phyloP scores from a whole-genome alignment of 164 flowering plant species.

The Houttuynia cordata region DNA sequence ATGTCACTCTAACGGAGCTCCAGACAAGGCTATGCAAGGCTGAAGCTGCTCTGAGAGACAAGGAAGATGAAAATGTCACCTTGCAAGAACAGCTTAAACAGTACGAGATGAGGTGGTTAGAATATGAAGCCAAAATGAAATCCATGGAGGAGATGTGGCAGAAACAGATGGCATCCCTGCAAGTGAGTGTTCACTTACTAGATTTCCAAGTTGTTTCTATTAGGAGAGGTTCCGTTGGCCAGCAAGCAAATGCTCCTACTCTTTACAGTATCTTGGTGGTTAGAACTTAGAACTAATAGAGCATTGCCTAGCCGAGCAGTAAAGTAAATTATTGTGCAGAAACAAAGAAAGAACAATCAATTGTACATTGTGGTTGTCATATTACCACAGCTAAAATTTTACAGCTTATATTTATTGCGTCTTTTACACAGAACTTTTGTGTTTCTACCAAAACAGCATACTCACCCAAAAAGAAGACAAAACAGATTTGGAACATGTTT shows the following conservation, averaged over 20 bases:
- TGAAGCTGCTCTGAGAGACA: slow-evolving; percentile 47
- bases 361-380: too few relatives aligned
- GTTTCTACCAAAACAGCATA: too few relatives aligned
- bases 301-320: too few relatives aligned
- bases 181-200: slow-evolving; percentile 31
- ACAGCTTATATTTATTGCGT: too few relatives aligned
- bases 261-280: too few relatives aligned
- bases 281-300: too few relatives aligned
- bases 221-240: not conserved
- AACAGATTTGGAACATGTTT: too few relatives aligned
- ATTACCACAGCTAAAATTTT: too few relatives aligned
- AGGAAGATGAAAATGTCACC: slow-evolving; percentile 68
- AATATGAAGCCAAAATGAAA: slow-evolving; percentile 72
- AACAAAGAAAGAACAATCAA: too few relatives aligned
- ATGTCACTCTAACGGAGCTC: slow-evolving; percentile 31
- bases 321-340: too few relatives aligned
- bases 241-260: not conserved
- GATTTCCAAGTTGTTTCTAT: not conserved
- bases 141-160: slow-evolving; percentile 83
- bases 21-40: slow-evolving; percentile 47
- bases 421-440: too few relatives aligned
- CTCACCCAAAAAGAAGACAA: too few relatives aligned
- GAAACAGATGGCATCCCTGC: slow-evolving; percentile 67
- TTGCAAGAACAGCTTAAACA: slow-evolving; percentile 43
- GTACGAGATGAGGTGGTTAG: slow-evolving; percentile 53